Percentiles rank a stretch among this genome's conserved stretches.
phyloP scores from a whole-genome alignment of 1,284 basidiomycete species.

The Fomitopsis palustris region DNA sequence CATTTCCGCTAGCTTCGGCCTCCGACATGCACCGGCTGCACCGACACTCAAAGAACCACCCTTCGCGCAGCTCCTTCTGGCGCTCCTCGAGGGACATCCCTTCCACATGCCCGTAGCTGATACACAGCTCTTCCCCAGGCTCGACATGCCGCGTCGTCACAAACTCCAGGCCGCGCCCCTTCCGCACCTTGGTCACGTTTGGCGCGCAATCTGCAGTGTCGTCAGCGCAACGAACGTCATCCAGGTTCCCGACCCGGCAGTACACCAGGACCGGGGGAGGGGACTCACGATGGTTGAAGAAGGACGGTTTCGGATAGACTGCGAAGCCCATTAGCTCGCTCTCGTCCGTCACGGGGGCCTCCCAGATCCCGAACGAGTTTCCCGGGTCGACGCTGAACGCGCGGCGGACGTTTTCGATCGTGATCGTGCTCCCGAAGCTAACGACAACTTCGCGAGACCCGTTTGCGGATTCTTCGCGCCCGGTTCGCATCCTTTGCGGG shows the following conservation, averaged over 20 bases:
- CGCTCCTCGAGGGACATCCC: constrained; percentile 21
- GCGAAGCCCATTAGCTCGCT: constrained; percentile 67
- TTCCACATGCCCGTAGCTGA: constrained; percentile 31
- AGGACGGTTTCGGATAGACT: constrained; percentile 55
- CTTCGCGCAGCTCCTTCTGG: constrained; percentile 24
- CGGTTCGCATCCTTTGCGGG: neutral
- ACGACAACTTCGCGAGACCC: constrained; percentile 7
- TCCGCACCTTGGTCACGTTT: constrained; percentile 51
- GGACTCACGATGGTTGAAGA: constrained; percentile 61
- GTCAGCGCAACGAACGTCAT: neutral
- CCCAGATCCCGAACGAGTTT: constrained; percentile 67
- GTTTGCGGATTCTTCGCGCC: neutral
- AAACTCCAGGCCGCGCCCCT: constrained; percentile 46
- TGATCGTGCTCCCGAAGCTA: constrained; percentile 36
- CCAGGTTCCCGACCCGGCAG: neutral
- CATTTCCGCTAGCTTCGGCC: neutral
- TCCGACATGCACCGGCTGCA: constrained; percentile 27
- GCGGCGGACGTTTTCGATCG: constrained; percentile 41
- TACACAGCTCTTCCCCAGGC: constrained; percentile 27
- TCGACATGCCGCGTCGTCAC: constrained; percentile 33
- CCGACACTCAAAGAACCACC: constrained; percentile 30
- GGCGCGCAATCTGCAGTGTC: constrained; percentile 48
- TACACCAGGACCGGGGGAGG: constrained; percentile 12
- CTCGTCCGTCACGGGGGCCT: constrained; percentile 38
- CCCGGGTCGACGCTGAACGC: constrained; percentile 58